Evolutionary conservation across 179 eudicot species (phyloP).

Genomic region (Actinidia arguta): DNA sequence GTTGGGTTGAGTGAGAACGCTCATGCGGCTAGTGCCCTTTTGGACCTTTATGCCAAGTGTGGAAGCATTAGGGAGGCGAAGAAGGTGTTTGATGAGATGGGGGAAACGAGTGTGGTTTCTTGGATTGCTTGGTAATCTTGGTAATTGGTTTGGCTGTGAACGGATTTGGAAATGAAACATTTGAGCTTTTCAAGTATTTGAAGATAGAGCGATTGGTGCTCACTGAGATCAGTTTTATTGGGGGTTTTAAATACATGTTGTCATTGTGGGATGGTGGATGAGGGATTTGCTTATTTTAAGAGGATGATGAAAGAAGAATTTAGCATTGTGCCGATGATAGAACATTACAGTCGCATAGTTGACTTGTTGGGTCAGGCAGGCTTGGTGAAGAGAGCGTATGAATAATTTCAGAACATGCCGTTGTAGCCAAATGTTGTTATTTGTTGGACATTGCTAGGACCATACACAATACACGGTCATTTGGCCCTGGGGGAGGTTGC

Average conservation of each 20-base stretch:
- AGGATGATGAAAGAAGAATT: slow-evolving; percentile 57
- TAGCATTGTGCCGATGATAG: slow-evolving; percentile 62
- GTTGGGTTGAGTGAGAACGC: slow-evolving; percentile 58
- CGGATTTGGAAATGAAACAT: slow-evolving; percentile 63
- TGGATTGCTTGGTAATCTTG: slow-evolving; percentile 97
- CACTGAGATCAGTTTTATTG: slow-evolving; percentile 73
- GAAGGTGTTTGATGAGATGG: slow-evolving; percentile 58
- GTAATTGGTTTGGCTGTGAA: slow-evolving; percentile 81
- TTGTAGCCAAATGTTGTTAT: slow-evolving; percentile 70
- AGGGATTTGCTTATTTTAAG: slow-evolving; percentile 69
- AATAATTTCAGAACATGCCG: slow-evolving; percentile 64
- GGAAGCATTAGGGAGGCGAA: slow-evolving; percentile 88
- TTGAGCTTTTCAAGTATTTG: slow-evolving; percentile 62
- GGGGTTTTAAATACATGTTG: slow-evolving; percentile 87
- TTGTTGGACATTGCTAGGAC: slow-evolving; percentile 84
- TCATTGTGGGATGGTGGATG: slow-evolving; percentile 84
- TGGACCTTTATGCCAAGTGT: slow-evolving; percentile 82
- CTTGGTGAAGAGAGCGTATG: slow-evolving; percentile 62
- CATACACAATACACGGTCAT: slow-evolving; percentile 67
- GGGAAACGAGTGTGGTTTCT: slow-evolving; percentile 69
- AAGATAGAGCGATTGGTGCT: slow-evolving; percentile 55
- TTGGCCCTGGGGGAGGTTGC: slow-evolving; percentile 62
- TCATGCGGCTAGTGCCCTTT: slow-evolving; percentile 68
- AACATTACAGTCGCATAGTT: slow-evolving; percentile 89
- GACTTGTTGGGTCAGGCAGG: slow-evolving; percentile 84